Conservation (phyloP, 805 yeast genomes). For the Nakazawaea populi region DNA sequence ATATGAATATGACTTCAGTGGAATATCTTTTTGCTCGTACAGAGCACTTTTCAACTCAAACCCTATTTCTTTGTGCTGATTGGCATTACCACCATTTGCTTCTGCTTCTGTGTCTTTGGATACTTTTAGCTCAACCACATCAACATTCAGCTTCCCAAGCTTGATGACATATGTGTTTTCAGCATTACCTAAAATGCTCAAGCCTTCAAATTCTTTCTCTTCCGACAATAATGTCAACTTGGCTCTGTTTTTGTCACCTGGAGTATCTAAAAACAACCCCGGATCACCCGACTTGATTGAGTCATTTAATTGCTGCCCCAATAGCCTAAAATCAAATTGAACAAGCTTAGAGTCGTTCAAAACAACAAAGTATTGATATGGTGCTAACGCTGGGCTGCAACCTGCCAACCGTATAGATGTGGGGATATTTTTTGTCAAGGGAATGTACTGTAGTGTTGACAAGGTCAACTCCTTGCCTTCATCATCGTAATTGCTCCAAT, state of each 20-base stretch:
- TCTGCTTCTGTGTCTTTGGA: background rate
- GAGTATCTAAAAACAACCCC: conserved; percentile 12
- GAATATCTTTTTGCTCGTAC: background rate
- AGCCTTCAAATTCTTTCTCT: background rate
- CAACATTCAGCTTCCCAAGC: background rate
- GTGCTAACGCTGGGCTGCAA: conserved; percentile 11
- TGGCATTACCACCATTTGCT: too few species aligned
- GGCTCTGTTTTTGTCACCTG: background rate
- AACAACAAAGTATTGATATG: conserved; percentile 18
- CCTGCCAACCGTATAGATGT: background rate
- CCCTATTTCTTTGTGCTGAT: background rate
- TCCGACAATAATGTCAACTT: background rate
- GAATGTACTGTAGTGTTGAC: conserved; percentile 8
- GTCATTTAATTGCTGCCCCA: conserved; percentile 17
- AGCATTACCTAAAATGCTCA: background rate
- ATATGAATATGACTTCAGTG: background rate
- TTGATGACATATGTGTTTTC: background rate
- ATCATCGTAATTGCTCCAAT: background rate
- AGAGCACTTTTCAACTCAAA: conserved; percentile 1
- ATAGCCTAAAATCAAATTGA: conserved; percentile 21
- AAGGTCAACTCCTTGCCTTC: conserved; percentile 12
- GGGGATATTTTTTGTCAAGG: background rate
- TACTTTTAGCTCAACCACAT: background rate
- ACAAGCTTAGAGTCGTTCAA: conserved; percentile 17
- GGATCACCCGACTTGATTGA: conserved; percentile 16